phyloP scores from a whole-genome alignment of 768 basidiomycete species.

The Cubamyces lactineus region DNA sequence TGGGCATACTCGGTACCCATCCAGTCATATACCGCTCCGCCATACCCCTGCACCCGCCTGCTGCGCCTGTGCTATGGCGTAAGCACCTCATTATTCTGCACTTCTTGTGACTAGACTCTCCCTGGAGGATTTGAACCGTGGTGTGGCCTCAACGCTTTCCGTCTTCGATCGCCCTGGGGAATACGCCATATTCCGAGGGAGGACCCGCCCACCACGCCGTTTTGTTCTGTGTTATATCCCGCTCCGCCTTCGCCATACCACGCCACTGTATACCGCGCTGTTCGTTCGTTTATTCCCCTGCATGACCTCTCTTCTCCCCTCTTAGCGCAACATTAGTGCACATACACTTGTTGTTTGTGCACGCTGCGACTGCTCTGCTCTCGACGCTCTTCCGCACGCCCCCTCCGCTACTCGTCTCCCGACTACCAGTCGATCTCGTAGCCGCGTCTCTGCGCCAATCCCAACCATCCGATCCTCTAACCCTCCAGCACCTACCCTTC shows the following conservation, averaged over 20 bases:
- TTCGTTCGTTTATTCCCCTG: constrained; percentile 2
- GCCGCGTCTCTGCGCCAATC: too few relatives aligned
- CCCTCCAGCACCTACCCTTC: too few relatives aligned
- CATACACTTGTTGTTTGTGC: neutral
- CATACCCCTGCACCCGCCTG: constrained; percentile 9
- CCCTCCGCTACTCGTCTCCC: neutral
- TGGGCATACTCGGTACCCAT: neutral
- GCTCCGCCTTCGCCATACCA: constrained; percentile 7
- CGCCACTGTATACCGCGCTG: constrained; percentile 13
- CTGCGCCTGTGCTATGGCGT: constrained; percentile 10
- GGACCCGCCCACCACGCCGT: neutral
- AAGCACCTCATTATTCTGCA: neutral
- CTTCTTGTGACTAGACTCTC: constrained; percentile 19
- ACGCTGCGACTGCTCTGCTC: neutral
- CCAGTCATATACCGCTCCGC: constrained; percentile 1
- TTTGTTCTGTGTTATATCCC: constrained; percentile 9
- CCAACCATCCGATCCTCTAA: too few relatives aligned
- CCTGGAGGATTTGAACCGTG: constrained; percentile 20
- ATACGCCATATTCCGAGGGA: too few relatives aligned
- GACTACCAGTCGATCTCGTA: constrained; percentile 2
- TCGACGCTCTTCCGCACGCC: neutral
- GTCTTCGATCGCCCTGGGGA: neutral
- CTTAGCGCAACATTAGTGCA: neutral
- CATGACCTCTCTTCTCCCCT: neutral
- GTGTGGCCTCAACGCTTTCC: neutral